Base-by-base conservation (phyloP, 176 grass and related monocot species). In the Rhynchospora pubera region DNA sequence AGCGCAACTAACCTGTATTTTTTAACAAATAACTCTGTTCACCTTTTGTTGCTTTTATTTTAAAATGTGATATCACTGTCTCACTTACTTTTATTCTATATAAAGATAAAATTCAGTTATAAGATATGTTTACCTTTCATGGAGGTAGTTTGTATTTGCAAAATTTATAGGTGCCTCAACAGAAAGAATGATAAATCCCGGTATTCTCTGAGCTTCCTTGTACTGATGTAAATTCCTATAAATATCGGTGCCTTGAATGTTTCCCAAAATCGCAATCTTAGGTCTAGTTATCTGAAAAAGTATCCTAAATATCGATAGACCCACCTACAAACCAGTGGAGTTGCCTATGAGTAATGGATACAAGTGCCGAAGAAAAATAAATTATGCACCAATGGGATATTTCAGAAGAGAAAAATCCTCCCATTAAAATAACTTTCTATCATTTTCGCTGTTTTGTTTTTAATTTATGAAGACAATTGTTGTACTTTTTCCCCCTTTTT, bases 151-250 rank as follows among this genome's bases (percentile, higher is more conserved):
- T 18, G 85, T 91, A 66, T 97, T 97, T 75, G 90, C 77, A 65
- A 97, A 97, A 77, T 97, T 97, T 78, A 97, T 97, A 26, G 95
- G 92, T 77, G 95, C 92, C 84, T 94, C 95, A 55, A 92, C 76
- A 48, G 95, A 82, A 21, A 97, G 81, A 81, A 97, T 93, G 67
- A 97, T 83, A 78, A 97, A 94, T 0, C 95, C 92, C 30, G 92
- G 89, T 78, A 97, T 81, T 80, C 92, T 94, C 84, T 89, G 88
- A 48, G 95, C 95, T 19, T 97, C 92, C 60, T 87, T 94, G 82
- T 97, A 97, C 30, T 97, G 95, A 70, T 89, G 61, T 6, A 97
- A 77, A 66, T 93, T 89, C n/a, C 95, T 80, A 76, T 94, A 97
- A 81, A 94, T 97, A 48, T 88, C 90, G 0, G 92, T 97, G 10